Conservation (phyloP, 1,284 basidiomycete species). For the Leccinum pallidistipes region DNA sequence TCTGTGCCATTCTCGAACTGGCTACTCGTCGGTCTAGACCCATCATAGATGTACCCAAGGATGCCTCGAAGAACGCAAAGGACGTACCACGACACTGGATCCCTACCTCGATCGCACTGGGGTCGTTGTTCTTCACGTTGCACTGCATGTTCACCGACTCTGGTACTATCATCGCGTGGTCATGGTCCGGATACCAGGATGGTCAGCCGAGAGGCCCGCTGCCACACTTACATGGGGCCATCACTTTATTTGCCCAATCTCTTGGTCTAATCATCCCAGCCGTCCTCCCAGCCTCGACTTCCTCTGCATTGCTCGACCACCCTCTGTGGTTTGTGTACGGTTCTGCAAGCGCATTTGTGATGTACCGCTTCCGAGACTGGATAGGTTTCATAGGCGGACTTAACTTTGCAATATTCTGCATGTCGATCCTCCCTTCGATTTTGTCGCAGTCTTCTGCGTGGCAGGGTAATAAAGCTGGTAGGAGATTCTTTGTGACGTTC, state of each 20-base stretch:
- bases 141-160: constrained; percentile 81
- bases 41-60: constrained; percentile 5
- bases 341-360: constrained; percentile 49
- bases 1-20: constrained; percentile 53
- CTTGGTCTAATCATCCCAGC: constrained; percentile 54
- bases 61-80: constrained; percentile 11
- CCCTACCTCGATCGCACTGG: constrained; percentile 61
- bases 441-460: constrained; percentile 40
- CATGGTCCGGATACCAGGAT: constrained; percentile 81
- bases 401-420: constrained; percentile 65
- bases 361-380: constrained; percentile 74
- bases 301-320: constrained; percentile 37
- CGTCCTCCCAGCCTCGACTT: constrained; percentile 28
- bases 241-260: constrained; percentile 69
- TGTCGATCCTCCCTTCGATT: constrained; percentile 61
- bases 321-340: constrained; percentile 56
- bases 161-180: constrained; percentile 86
- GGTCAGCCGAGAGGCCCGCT: constrained; percentile 69
- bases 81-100: constrained; percentile 42
- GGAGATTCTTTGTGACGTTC: constrained; percentile 57
- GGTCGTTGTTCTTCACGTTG: constrained; percentile 72
- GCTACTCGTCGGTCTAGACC: constrained; percentile 36
- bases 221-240: constrained; percentile 70
- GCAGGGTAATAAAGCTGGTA: constrained; percentile 39
- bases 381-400: constrained; percentile 73